A percentile compares a stretch with the other conserved stretches of the same genome.
These are phyloP conservation scores for Phycomyces nitens DNA, from an alignment of 192 early-diverging fungal species.

Conservation along the genomic window DNA sequence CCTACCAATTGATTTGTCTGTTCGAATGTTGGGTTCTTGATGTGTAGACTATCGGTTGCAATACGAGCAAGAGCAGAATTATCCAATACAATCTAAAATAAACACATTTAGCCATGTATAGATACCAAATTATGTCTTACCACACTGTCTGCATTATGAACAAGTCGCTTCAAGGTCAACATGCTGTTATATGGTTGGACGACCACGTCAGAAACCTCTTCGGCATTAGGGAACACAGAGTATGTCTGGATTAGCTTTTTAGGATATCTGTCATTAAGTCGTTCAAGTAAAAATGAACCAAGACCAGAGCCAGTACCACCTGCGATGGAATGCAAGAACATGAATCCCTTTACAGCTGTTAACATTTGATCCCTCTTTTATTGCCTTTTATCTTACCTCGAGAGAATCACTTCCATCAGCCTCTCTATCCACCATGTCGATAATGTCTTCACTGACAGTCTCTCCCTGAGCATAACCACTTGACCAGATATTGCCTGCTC, in stretches of 20 bases:
- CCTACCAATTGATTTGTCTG: constrained; percentile 92
- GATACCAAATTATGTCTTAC: constrained; percentile 32
- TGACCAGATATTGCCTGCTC: constrained; percentile 98
- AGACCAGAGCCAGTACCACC: constrained; percentile 98
- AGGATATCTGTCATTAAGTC: constrained; percentile 91
- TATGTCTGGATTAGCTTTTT: constrained; percentile 98
- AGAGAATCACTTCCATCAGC: constrained; percentile 92
- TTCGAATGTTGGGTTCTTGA: constrained; percentile 90
- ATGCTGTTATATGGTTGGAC: constrained; percentile 98
- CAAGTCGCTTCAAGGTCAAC: constrained; percentile 86
- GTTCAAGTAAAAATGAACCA: constrained; percentile 89
- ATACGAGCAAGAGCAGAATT: constrained; percentile 93
- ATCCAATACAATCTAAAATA: constrained; percentile 79
- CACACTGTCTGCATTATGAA: constrained; percentile 92
- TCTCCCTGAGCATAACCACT: constrained; percentile 87
- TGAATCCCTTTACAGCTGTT: constrained; percentile 70
- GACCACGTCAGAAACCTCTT: constrained; percentile 90
- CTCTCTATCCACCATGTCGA: constrained; percentile 97
- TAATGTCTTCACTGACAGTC: constrained; percentile 82
- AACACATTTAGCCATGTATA: neutral
- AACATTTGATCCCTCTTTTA: neutral
- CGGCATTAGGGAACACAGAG: constrained; percentile 95
- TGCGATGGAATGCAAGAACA: constrained; percentile 94
- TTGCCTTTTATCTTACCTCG: constrained; percentile 50
- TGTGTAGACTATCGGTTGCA: constrained; percentile 88